A percentile compares a stretch with the other conserved stretches of the same genome.
Evolutionary conservation across 192 early-diverging fungal species (phyloP).

Genomic region (Gaertneriomyces semiglobifer): DNA sequence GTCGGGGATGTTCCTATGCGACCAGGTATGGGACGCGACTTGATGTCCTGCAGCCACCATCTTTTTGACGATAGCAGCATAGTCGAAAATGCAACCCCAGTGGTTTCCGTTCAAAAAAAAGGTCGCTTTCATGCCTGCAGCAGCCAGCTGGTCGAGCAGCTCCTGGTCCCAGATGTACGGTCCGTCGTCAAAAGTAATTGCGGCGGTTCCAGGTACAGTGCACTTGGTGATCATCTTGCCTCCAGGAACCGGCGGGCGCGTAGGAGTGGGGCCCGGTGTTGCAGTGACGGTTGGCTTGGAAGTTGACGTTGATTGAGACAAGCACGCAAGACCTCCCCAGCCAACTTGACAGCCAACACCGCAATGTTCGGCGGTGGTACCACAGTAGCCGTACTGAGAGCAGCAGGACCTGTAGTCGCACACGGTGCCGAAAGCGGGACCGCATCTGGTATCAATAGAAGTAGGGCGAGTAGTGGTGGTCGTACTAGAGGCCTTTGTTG

Average conservation of each 20-base stretch:
- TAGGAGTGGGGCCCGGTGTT: background rate
- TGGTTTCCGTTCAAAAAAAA: conserved; percentile 66
- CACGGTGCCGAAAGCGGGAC: background rate
- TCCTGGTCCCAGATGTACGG: conserved; percentile 47
- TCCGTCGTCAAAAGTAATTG: conserved; percentile 68
- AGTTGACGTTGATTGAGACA: background rate
- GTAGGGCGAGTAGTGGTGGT: too few relatives aligned
- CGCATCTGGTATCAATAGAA: background rate
- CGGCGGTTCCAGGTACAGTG: conserved; percentile 19
- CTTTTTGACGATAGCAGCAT: conserved; percentile 41
- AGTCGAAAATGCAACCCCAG: conserved; percentile 38
- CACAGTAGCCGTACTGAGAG: conserved; percentile 28
- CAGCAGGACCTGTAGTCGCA: background rate
- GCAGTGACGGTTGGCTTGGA: background rate
- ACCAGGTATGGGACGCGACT: conserved; percentile 63
- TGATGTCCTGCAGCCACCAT: conserved; percentile 56
- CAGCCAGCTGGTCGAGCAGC: conserved; percentile 44
- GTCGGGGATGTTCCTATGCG: conserved; percentile 52
- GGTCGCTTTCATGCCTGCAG: conserved; percentile 50
- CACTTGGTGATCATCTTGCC: conserved; percentile 18
- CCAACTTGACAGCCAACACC: conserved; percentile 21
- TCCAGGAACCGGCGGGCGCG: conserved; percentile 5
- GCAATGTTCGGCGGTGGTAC: conserved; percentile 22
- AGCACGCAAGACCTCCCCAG: background rate
- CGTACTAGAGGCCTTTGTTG: too few relatives aligned